These are phyloP conservation scores for Hymenoscyphus fructigenus DNA, from an alignment of 2,329 filamentous ascomycete species.

Conservation along the genomic window DNA sequence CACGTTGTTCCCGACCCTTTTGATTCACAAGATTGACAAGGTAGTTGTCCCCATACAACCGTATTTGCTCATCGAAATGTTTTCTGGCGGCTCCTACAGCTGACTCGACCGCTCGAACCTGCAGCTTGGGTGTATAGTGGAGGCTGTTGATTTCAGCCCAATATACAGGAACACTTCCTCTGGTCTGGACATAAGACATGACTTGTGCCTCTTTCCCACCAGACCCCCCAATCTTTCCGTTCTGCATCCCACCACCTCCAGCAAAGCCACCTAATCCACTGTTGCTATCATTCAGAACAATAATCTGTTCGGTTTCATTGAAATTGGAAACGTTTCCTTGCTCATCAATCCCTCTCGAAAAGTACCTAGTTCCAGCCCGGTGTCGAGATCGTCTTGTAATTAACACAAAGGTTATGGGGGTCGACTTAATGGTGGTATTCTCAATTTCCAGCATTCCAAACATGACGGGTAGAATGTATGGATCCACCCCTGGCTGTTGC, in stretches of 20 bases:
- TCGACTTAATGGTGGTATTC: conserved; percentile 81
- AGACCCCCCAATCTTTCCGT: conserved; percentile 61
- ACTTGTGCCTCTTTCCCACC: conserved; percentile 78
- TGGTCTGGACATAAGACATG: conserved; percentile 91
- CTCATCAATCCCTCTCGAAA: conserved; percentile 91
- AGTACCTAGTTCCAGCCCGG: conserved; percentile 88
- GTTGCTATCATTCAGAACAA: conserved; percentile 81
- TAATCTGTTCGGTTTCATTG: conserved; percentile 95
- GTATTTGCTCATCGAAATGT: conserved; percentile 93
- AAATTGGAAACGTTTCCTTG: conserved; percentile 96
- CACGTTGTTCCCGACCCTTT: conserved; percentile 81
- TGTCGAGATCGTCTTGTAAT: conserved; percentile 88
- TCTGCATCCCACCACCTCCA: conserved; percentile 72
- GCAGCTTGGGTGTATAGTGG: conserved; percentile 85
- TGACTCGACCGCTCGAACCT: conserved; percentile 80
- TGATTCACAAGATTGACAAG: conserved; percentile 97
- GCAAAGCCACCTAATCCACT: conserved; percentile 78
- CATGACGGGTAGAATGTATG: conserved; percentile 92
- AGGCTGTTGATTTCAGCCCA: conserved; percentile 96
- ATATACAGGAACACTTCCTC: conserved; percentile 92
- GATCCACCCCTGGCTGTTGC: conserved; percentile 75
- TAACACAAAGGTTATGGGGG: conserved; percentile 78
- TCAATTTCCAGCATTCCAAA: conserved; percentile 94
- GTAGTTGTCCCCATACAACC: conserved; percentile 93
- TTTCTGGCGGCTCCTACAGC: conserved; percentile 75